Evolutionary conservation across 2,329 filamentous ascomycete species (phyloP), one percentile per base, ranked within the genome.

Genomic region (Colletotrichum cuscutae): DNA sequence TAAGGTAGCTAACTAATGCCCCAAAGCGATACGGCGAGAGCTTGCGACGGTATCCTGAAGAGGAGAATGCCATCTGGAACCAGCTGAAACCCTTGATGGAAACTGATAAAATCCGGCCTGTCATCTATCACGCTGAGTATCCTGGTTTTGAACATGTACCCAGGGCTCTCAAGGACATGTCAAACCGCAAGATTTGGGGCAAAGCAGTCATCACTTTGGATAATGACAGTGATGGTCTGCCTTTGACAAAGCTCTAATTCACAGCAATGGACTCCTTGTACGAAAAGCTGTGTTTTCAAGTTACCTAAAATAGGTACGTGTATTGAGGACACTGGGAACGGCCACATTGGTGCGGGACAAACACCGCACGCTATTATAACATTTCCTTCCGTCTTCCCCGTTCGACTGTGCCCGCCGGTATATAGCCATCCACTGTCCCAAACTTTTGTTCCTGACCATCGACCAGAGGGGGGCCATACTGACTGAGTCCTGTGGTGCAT

Each of bases 1-100:
- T 5, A 5, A 30, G 19, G 56, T 63, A 64, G 42, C 61, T 42
- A 26, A 57, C 12, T n/a, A 71, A 32, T 24, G 2, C 60, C 4
- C 7, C n/a, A 9, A n/a, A 86, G 86, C 82, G 89, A 58, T 91
- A 87, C 76, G 89, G 89, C 2, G 89, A 91, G 79, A 88, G 86
- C 46, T 84, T 87, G 22, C 81, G 89, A 54, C 82, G 84, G 52
- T 81, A 86, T 74, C 86, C 89, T 0, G 78, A 82, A 32, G 83
- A 87, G 67, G 86, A 84, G 37, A 78, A 83, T 28, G 79, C 81
- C 62, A 85, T 88, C 1, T 91, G 88, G 89, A 75, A 83, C 54
- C 87, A 84, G 1, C 83, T 91, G 54, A 82, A 84, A 73, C 79
- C 81, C 2, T 79, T 90, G 76, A 81, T 90, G 9, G 80, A 85